These are phyloP conservation scores for Pythium aristosporum DNA, from an alignment of 352 stramenopile genomes.

Conservation along the genomic window DNA sequence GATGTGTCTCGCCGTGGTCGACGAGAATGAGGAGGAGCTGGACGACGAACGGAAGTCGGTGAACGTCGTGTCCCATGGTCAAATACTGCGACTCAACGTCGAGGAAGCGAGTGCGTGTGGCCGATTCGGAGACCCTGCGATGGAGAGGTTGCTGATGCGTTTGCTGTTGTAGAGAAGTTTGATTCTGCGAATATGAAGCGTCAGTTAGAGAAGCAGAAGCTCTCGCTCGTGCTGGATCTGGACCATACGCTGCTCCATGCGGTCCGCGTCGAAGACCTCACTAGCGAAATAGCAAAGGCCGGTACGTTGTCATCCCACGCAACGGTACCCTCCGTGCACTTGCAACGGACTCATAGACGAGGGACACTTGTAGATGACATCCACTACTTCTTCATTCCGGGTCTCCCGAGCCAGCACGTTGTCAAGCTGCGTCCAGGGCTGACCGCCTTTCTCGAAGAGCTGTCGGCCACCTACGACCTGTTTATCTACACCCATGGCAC, in stretches of 20 bases:
- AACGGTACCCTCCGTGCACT: neutral
- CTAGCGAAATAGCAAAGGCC: constrained; percentile 51
- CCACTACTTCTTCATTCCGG: constrained; percentile 76
- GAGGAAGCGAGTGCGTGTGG: constrained; percentile 92
- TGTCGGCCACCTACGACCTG: constrained; percentile 88
- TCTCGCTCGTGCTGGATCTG: constrained; percentile 96
- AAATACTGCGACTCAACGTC: constrained; percentile 94
- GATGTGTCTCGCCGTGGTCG: constrained; percentile 75
- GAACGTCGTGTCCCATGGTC: constrained; percentile 78
- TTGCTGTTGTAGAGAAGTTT: constrained; percentile 66
- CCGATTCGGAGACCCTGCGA: neutral
- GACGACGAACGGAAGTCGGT: constrained; percentile 54
- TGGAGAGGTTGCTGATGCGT: constrained; percentile 7
- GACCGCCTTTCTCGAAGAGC: constrained; percentile 82
- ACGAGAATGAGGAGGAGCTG: constrained; percentile 65
- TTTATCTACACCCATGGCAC: constrained; percentile 96
- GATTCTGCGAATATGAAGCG: constrained; percentile 84
- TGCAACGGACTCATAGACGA: too few relatives aligned
- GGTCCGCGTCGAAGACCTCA: constrained; percentile 70
- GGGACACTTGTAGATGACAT: constrained; percentile 51
- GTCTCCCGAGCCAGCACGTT: constrained; percentile 79
- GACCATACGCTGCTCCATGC: constrained; percentile 97
- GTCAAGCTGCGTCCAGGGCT: constrained; percentile 93
- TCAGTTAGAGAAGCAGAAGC: constrained; percentile 86
- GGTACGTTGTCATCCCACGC: constrained; percentile 28